Base-by-base conservation (phyloP, 768 basidiomycete genomes). In the Rickenella mellea region DNA sequence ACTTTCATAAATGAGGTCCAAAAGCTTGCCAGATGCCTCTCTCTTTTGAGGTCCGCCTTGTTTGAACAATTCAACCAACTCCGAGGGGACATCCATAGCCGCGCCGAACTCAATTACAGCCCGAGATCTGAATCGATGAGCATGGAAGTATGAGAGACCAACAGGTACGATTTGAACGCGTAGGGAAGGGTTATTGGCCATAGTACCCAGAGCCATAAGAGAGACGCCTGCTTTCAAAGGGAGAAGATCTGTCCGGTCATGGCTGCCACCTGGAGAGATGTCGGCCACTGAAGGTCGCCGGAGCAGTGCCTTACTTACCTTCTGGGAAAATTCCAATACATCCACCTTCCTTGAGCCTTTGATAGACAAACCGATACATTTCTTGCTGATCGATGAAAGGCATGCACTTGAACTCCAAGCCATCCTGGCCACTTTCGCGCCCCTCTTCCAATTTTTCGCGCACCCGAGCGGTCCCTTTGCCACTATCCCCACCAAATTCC, bases 271-370 rank as follows among this genome's bases (percentile, higher is more conserved):
- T 97, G 47, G 39, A 39, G 40, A 51, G 42, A 48, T 22, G 29
- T 38, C 21, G 33, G 48, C 28, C 22, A 40, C 30, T 22, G 15
- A 29, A 28, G 9, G 22, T 10, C 20, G n/a, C 27, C 14, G 12
- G 17, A 41, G 51, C 38, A 27, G 17, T n/a, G 2, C 5, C 28
- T 12, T 11, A 45, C 61, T 44, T 50, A 89, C 93, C 94, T 81
- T 98, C 96, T 28, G 96, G 96, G 57, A 98, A 98, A 49, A 99
- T 97, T 35, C 96, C 93, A 47, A 99, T 93, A 49, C 82, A 80
- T 11, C 90, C 90, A 7, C 89, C 89, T 43, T 83, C 76, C 43
- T 78, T 86, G 43, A 98, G 65, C 43, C 78, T 75, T 55, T 89
- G 72, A 60, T 96, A 99, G 4, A 98, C 96, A 45, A 88, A 73